Base-by-base conservation (phyloP, 192 early-diverging fungal genomes). In the Helicostylum pulchrum region DNA sequence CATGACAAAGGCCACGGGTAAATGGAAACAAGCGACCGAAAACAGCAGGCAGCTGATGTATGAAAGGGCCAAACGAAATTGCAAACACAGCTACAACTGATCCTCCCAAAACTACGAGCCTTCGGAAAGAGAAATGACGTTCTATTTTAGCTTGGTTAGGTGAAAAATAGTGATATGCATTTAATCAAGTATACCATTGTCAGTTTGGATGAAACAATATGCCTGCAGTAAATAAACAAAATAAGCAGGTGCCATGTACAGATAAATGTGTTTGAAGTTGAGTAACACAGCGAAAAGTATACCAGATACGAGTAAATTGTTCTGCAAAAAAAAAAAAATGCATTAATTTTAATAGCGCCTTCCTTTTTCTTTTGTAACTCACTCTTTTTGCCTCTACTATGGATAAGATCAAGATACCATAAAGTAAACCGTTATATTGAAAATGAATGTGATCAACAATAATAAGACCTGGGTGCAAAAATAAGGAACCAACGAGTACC, bases 191-290 rank as follows among this genome's bases (percentile, higher is more conserved):
- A 39, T 39, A 39, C 36, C 36, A 39, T 39, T 39, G 36, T 39
- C 6, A 10, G 36, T 50, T 4, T 53, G 61, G 21, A 80, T 64
- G 58, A 85, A 85, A 76, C 95, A 96, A 71, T 94, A 94, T 20
- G 81, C 71, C 9, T 83, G 69, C 12, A 96, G 79, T 0, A 99
- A 70, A 68, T 92, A 95, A 30, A 93, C 76, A 81, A 99, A 99
- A 77, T 94, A 95, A 7, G 96, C 93, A 3, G 93, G 96, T 7
- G 93, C 86, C 46, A 92, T 78, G 77, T 92, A 92, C 49, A 96
- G 79, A 72, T 90, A 99, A 44, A 99, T 97, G 62, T 99, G 96
- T 80, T 99, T 99, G 73, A 97, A 96, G 82, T 96, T 95, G 66
- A 99, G 75, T 42, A 97, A 73, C 4, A 82, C 80, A 7, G 96